These are phyloP conservation scores for Acacia concinna DNA, from an alignment of 331 rosid species.

Conservation along the genomic window DNA sequence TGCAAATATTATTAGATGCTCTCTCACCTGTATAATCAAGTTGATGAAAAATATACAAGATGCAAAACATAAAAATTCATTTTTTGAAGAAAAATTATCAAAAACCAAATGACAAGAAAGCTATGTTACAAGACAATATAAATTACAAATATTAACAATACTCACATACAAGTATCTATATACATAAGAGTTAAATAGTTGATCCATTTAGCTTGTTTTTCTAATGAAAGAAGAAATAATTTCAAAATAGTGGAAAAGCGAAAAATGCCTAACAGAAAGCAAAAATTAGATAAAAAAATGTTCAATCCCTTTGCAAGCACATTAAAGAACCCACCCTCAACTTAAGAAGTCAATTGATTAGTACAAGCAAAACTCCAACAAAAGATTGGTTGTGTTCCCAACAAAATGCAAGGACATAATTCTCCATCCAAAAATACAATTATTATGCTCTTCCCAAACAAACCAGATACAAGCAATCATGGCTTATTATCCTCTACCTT, in stretches of 20 bases:
- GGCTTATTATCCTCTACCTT: neutral
- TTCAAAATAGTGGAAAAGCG: neutral
- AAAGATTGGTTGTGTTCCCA: neutral
- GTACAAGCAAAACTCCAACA: neutral
- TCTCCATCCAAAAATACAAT: too few relatives aligned
- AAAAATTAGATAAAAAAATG: neutral
- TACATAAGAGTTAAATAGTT: neutral
- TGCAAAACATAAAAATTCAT: constrained; percentile 7
- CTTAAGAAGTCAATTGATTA: neutral
- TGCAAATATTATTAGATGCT: constrained; percentile 91
- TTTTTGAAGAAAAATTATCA: neutral
- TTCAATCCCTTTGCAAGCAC: neutral
- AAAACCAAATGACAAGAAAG: neutral
- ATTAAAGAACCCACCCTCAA: neutral
- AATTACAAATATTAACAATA: neutral
- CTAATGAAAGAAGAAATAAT: neutral
- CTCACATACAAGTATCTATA: neutral
- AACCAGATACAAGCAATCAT: neutral
- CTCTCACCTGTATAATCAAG: constrained; percentile 65
- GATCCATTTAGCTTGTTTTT: neutral
- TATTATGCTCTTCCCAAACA: neutral
- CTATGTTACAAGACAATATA: neutral
- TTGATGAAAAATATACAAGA: constrained; percentile 21
- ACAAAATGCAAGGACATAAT: neutral
- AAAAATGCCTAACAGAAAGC: neutral